Evolutionary conservation across 805 yeast species (phyloP), one percentile per base, ranked within the genome.

Genomic region (Suhomyces canberraensis): DNA sequence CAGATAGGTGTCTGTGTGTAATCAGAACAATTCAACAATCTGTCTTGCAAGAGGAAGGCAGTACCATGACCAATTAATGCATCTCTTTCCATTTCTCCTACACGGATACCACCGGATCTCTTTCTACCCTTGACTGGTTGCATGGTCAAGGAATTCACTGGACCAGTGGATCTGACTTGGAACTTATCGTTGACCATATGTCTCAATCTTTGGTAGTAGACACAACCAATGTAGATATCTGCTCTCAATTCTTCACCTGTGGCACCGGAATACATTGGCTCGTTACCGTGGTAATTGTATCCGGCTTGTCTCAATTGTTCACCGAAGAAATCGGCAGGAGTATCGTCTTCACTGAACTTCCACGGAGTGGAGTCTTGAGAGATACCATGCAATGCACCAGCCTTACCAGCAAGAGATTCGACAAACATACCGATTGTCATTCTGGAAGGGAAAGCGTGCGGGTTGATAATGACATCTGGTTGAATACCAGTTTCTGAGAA

Each of bases 341-440:
- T 91, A 59, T 91, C 95, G 42, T 74, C 66, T 66, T 93, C 98
- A 53, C 78, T 77, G 62, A 91, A 93, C 48, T 76, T 81, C 95
- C 96, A 93, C 31, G 98, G 98, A 0, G 98, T 91, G 29, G 95
- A 79, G 57, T 93, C 98, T 55, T 91, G 98, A 1, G 98, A 95
- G 58, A 90, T 82, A 55, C 98, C 98, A 51, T 93, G 98, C 53
- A 93, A 69, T 5, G 96, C 96, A 61, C 98, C 98, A 4, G 98
- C 93, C 64, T 93, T 93, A 57, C 98, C 98, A n/a, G 98, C 98
- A 39, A 93, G 66, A 36, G 95, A 84, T 66, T 93, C 98, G 33
- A 93, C 97, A 66, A 93, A 93, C 98, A 93, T 93, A 71, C 98
- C 98, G 64, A 93, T 91, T 9, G 98, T 93, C 98, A 93, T 93